These are phyloP conservation scores for Lithohypha guttulata DNA, from an alignment of 2,329 filamentous ascomycete species.

Conservation along the genomic window DNA sequence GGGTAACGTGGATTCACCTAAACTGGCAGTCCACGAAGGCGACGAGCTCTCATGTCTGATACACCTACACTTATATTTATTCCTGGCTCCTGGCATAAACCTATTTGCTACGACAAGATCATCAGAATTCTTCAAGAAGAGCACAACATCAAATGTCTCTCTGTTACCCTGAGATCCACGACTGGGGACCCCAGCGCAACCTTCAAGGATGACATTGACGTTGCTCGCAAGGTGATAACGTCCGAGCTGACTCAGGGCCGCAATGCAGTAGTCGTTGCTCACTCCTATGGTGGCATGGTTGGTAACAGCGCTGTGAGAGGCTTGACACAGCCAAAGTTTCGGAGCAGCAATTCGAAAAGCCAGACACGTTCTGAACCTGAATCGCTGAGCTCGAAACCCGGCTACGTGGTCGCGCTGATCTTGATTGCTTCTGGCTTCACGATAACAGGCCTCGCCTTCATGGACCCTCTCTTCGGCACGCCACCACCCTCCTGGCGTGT, in stretches of 20 bases:
- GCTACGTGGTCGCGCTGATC: constrained; percentile 36
- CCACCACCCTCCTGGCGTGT: constrained; percentile 35
- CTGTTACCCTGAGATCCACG: constrained; percentile 34
- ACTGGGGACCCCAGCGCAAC: constrained; percentile 26
- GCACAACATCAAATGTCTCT: constrained; percentile 25
- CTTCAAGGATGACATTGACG: constrained; percentile 35
- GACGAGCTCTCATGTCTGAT: constrained; percentile 15
- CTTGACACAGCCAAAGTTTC: constrained; percentile 24
- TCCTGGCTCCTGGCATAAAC: constrained; percentile 39
- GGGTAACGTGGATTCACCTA: too few relatives aligned
- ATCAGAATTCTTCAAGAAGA: constrained; percentile 26
- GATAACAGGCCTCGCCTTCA: constrained; percentile 29
- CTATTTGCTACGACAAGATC: constrained; percentile 30
- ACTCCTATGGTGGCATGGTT: constrained; percentile 42
- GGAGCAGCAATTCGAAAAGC: constrained; percentile 6
- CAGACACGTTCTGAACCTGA: constrained; percentile 4
- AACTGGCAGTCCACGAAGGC: too few relatives aligned
- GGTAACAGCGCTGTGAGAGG: constrained; percentile 38
- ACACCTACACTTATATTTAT: constrained; percentile 36
- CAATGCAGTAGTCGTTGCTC: constrained; percentile 38
- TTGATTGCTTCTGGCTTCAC: constrained; percentile 38
- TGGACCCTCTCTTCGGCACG: constrained; percentile 32
- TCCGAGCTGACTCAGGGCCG: constrained; percentile 28
- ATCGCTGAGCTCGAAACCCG: constrained; percentile 14
- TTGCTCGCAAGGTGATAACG: constrained; percentile 28